phyloP scores from a whole-genome alignment of 2,329 filamentous ascomycete species.

The Hortaea sp. region DNA sequence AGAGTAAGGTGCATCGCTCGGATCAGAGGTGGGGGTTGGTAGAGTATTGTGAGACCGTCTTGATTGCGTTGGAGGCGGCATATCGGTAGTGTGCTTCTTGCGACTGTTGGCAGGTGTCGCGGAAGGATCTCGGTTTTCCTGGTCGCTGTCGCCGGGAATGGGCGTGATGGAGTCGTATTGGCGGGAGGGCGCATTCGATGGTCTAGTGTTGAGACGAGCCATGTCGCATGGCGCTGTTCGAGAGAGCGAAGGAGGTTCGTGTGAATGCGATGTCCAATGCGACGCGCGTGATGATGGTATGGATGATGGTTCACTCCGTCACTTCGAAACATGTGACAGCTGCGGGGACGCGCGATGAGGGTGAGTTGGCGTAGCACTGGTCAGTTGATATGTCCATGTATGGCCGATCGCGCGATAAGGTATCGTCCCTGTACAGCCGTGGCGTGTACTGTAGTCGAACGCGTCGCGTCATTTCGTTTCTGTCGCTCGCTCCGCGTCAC shows the following conservation, averaged over 20 bases:
- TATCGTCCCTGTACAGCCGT: no score
- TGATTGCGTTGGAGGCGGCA: constrained; percentile 21
- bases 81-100: constrained; percentile 35
- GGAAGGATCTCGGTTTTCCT: constrained; percentile 32
- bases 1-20: constrained; percentile 12
- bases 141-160: constrained; percentile 26
- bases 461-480: no score
- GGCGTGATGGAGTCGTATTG: constrained; percentile 11
- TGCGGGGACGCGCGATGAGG: no score
- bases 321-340: no score
- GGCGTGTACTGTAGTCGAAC: no score
- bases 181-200: constrained; percentile 8
- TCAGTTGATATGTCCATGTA: no score
- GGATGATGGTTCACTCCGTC: no score
- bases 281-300: not conserved
- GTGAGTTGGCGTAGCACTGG: no score
- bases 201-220: constrained; percentile 16
- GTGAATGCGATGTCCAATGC: not conserved
- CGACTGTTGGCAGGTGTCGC: constrained; percentile 10
- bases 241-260: not conserved
- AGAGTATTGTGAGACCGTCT: constrained; percentile 9
- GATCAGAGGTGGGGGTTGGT: constrained; percentile 31
- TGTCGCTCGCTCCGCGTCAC: not conserved
- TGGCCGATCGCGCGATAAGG: no score
- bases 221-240: constrained; percentile 8